Evolutionary conservation across 2,329 filamentous ascomycete species (phyloP), one percentile per base, ranked within the genome.

Genomic region (Aspergillus arachidicola): DNA sequence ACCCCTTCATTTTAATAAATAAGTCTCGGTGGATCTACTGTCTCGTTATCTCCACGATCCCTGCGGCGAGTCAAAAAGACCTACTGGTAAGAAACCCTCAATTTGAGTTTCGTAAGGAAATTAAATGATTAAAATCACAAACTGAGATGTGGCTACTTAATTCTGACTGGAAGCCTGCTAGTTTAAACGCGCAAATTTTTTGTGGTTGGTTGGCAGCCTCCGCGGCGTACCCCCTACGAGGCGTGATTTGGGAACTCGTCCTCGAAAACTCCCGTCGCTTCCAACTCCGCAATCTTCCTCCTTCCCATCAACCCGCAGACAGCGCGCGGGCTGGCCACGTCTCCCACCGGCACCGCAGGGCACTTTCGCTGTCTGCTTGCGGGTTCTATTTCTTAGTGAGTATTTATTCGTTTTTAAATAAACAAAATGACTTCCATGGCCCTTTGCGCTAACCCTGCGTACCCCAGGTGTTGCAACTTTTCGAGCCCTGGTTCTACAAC

Each of bases 241-340:
- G 65, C 66, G 67, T 71, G 71, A 69, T 66, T 69, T 69, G 65
- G 71, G 68, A 32, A 60, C 64, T 63, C 43, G 48, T 54, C 65
- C 69, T 73, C 69, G 69, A 73, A 73, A 69, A 71, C 67, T 70
- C 67, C 69, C 68, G 65, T 68, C 65, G 62, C 57, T 63, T 62
- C 41, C 57, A 68, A 68, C 67, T 69, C 70, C 71, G 68, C 69
- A 66, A 68, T 68, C 67, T 66, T 68, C 68, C 68, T 70, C 67
- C 64, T 65, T 66, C 64, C 64, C 61, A 64, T 66, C 69, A 72
- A 72, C 72, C 72, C 68, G 70, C 70, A 68, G 66, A 71, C 67
- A 63, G 69, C 71, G 69, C 69, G 70, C 70, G 71, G 72, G 71
- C 69, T 72, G 69, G 69, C 72, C 70, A 71, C 69, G 66, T 69